A percentile compares a stretch with the other conserved stretches of the same genome.
Evolutionary conservation across 768 basidiomycete genomes (phyloP).

Genomic region (Pisolithus microcarpus): DNA sequence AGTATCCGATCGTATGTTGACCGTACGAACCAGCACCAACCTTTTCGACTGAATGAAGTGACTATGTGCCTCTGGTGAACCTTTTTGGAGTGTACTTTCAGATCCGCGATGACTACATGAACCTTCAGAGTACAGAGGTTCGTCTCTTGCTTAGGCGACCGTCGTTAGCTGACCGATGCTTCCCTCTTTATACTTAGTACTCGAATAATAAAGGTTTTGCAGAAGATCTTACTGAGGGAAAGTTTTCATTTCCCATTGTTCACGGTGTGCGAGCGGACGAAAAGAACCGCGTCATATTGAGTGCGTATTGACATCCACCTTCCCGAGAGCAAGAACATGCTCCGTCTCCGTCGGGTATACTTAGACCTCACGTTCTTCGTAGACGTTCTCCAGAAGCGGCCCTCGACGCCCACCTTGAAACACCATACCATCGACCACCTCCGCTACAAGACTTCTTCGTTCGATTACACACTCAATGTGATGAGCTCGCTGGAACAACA

Average conservation of each 20-base stretch:
- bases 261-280: slow-evolving; percentile 75
- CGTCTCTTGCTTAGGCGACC: slow-evolving; percentile 3
- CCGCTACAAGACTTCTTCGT: slow-evolving; percentile 66
- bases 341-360: background rate
- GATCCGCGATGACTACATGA: slow-evolving; percentile 97
- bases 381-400: slow-evolving; percentile 93
- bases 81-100: slow-evolving; percentile 94
- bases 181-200: slow-evolving; percentile 39
- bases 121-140: slow-evolving; percentile 81
- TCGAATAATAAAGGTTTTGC: slow-evolving; percentile 58
- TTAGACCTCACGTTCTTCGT: background rate
- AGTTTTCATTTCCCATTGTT: slow-evolving; percentile 75
- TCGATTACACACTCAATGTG: slow-evolving; percentile 76
- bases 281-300: slow-evolving; percentile 74
- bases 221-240: slow-evolving; percentile 75
- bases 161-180: background rate
- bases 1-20: too few relatives aligned
- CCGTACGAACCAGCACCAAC: too few relatives aligned
- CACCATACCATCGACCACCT: slow-evolving; percentile 76
- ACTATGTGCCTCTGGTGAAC: slow-evolving; percentile 90
- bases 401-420: slow-evolving; percentile 78
- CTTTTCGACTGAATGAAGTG: slow-evolving; percentile 34
- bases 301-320: slow-evolving; percentile 36
- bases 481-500: slow-evolving; percentile 60
- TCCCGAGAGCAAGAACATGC: background rate